A percentile compares a stretch with the other conserved stretches of the same genome.
Conservation (phyloP, 2,329 filamentous ascomycete species). For the Eutypella sp. region DNA sequence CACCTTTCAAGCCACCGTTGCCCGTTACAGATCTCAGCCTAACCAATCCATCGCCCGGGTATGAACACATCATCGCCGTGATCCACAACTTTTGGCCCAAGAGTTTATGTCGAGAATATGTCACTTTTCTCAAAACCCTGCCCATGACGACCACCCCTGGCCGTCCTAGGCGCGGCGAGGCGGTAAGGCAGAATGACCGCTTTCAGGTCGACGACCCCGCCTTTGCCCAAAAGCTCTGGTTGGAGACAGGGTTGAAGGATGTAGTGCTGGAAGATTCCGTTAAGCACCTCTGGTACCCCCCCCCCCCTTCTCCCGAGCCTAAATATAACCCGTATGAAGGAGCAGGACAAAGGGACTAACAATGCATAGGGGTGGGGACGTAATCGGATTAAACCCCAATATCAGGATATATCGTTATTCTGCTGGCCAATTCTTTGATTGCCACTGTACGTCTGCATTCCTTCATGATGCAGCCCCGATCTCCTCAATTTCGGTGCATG, state of each 20-base stretch:
- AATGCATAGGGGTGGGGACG: constrained; percentile 68
- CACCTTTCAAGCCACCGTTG: constrained; percentile 62
- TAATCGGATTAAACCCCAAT: constrained; percentile 81
- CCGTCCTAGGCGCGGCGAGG: constrained; percentile 73
- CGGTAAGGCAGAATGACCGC: constrained; percentile 82
- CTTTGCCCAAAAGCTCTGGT: constrained; percentile 76
- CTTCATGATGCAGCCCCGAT: constrained; percentile 1
- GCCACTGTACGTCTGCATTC: constrained; percentile 65
- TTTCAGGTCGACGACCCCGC: constrained; percentile 72
- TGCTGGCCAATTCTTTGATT: constrained; percentile 84
- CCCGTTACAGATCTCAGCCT: constrained; percentile 61
- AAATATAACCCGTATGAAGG: no score
- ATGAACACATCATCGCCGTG: constrained; percentile 61
- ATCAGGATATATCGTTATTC: constrained; percentile 86
- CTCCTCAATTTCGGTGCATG: not conserved
- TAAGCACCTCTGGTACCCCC: constrained; percentile 38
- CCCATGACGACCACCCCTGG: constrained; percentile 74
- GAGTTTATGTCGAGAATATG: constrained; percentile 69
- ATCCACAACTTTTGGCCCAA: constrained; percentile 71
- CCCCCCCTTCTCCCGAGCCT: not conserved
- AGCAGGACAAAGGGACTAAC: not conserved
- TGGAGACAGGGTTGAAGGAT: constrained; percentile 66
- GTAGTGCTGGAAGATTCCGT: constrained; percentile 41
- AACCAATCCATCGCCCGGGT: constrained; percentile 40
- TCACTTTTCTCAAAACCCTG: constrained; percentile 61